Evolutionary conservation across 192 early-diverging fungal species (phyloP).

Genomic region (Podila epicladia): DNA sequence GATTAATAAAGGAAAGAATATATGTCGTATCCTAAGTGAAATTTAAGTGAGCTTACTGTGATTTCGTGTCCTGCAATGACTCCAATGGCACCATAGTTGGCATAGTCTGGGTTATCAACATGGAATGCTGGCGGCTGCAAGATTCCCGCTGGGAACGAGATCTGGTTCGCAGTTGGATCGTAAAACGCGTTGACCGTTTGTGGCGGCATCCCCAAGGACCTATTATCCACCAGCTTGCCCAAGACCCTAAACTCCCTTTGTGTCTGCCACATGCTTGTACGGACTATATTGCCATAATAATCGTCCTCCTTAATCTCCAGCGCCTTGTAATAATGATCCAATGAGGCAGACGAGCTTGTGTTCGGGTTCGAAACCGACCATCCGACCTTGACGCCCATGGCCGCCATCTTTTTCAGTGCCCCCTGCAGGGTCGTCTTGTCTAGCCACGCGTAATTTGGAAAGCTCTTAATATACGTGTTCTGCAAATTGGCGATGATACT

Average conservation of each 20-base stretch:
- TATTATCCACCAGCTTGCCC: slow-evolving; percentile 50
- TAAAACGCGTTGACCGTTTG: slow-evolving; percentile 68
- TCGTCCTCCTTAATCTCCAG: slow-evolving; percentile 47
- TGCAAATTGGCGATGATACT: slow-evolving; percentile 57
- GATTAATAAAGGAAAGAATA: not conserved
- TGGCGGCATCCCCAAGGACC: slow-evolving; percentile 57
- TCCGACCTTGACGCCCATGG: slow-evolving; percentile 67
- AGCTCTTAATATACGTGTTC: slow-evolving; percentile 38
- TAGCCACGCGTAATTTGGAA: slow-evolving; percentile 64
- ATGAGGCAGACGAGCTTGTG: slow-evolving; percentile 39
- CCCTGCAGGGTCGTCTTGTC: slow-evolving; percentile 59
- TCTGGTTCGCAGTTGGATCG: slow-evolving; percentile 55
- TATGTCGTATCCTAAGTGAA: slow-evolving; percentile 25
- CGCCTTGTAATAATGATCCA: slow-evolving; percentile 60
- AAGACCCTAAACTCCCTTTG: slow-evolving; percentile 28
- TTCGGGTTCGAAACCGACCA: slow-evolving; percentile 67
- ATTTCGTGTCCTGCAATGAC: slow-evolving; percentile 79
- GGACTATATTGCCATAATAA: slow-evolving; percentile 68
- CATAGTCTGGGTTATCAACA: slow-evolving; percentile 55
- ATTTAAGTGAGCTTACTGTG: slow-evolving; percentile 40
- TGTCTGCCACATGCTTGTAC: slow-evolving; percentile 45
- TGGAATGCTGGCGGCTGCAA: slow-evolving; percentile 71
- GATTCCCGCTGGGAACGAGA: slow-evolving; percentile 63
- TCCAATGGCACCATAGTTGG: slow-evolving; percentile 78
- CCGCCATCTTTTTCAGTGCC: slow-evolving; percentile 65